phyloP scores from a whole-genome alignment of 2,329 filamentous ascomycete species.

The Calonectria multiphialidica region DNA sequence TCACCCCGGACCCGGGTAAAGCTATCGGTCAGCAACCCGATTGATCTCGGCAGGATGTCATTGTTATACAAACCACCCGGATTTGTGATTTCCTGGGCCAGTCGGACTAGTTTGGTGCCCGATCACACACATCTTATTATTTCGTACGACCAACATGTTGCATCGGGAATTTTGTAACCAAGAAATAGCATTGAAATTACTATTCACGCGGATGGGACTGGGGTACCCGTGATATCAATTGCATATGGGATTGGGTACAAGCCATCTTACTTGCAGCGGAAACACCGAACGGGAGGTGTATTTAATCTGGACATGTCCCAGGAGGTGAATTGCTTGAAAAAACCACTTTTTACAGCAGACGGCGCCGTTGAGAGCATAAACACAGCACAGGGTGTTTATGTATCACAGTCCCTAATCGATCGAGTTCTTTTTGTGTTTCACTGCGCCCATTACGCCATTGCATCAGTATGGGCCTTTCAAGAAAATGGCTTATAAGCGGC shows the following conservation, averaged over 20 bases:
- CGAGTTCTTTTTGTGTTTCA: no score
- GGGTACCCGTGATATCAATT: no score
- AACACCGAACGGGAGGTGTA: not conserved
- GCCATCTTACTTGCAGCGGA: not conserved
- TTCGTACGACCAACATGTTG: not conserved
- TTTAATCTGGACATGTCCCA: not conserved
- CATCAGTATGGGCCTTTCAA: not conserved
- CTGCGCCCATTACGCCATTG: no score
- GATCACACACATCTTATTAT: not conserved
- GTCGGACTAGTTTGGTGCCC: not conserved
- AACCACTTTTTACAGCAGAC: not conserved
- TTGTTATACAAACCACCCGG: not conserved
- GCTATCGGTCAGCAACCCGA: not conserved
- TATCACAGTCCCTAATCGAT: no score
- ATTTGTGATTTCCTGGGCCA: not conserved
- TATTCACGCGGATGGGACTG: no score
- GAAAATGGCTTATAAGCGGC: not conserved
- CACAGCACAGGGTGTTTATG: no score
- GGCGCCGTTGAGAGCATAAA: no score
- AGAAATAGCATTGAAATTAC: not conserved
- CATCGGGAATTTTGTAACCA: not conserved
- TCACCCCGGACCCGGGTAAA: not conserved
- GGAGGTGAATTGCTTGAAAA: not conserved
- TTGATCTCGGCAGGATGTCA: not conserved
- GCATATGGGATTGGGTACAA: not conserved